Evolutionary conservation across 1,139 yeast genomes (phyloP), one percentile per base, ranked within the genome.

Genomic region (Pichiaceae sp.): DNA sequence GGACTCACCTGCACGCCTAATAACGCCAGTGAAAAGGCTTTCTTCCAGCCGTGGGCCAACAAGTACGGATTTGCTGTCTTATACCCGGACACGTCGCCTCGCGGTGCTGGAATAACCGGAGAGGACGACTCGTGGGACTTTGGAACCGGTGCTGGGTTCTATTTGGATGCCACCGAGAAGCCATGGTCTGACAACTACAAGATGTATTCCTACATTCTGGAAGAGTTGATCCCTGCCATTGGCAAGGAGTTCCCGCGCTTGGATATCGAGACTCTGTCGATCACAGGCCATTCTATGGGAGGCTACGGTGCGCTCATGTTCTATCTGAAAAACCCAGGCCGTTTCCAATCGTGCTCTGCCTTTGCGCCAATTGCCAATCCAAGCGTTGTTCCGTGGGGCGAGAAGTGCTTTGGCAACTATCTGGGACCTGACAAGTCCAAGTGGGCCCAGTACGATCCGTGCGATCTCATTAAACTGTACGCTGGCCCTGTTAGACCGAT

Each of bases 271-370:
- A 78, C 72, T 35, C 69, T 79, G 38, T 73, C 91, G 20, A 77
- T 91, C 45, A 78, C 93, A 9, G 97, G 97, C 32, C 97, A 91
- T 59, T 91, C 98, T 2, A 91, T 91, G 97, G 98, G 98, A 35
- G 98, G 98, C 0, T 86, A 73, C 57, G 98, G 98, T 38, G 95
- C 98, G 0, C 63, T 91, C 42, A 65, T 81, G 39, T 78, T 94
- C 14, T 89, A 75, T 56, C 63, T 91, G 39, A 73, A 69, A 46
- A 77, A 83, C 56, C 86, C 91, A 1, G 82, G 78, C 3, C 67
- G 67, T 52, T 91, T 82, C 67, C 75, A 74, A 57, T 78, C 94
- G 2, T 93, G 84, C 27, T 76, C 89, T 43, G 97, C 96, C 0
- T 91, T 91, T 63, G 76, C 96, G 0, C 97, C 98, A 39, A 84